Evolutionary conservation across 1,139 yeast genomes (phyloP), one percentile per base, ranked within the genome.

Genomic region (Pichia sp.): DNA sequence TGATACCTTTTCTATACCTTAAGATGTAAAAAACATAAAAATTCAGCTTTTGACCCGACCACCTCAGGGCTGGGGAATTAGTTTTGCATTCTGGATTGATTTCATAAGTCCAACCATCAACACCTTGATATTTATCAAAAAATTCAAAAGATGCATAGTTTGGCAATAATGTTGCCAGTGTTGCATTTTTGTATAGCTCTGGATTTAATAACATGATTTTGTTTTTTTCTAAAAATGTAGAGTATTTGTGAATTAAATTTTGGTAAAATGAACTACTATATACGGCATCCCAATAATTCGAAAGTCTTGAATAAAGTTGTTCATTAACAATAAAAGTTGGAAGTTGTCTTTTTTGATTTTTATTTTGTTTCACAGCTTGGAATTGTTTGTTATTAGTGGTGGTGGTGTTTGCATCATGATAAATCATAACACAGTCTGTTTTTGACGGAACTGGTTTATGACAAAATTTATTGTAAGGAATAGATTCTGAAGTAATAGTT

Each of bases 11-110:
- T 24, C 50, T 51, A 38, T 49, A 52, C 40, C 64, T 51, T 18
- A 53, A 50, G 7, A 61, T 58, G 20, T 51, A 40, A 1, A 64
- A 61, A 29, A 59, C 61, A 46, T 61, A 61, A 40, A 52, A 59
- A 43, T 59, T 59, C 25, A 50, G 56, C 7, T 47, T 47, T 20
- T 54, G 48, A 15, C 48, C 49, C 13, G 52, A 45, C 51, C 56
- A 51, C 26, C 63, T 47, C 36, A 56, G 44, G 1, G 61, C 59
- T 12, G 57, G 52, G 7, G 2, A 18, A 11, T 40, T 36, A 13
- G 23, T 3, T 2, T 25, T 18, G n/a, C 49, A 50, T 4, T 32
- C 29, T 7, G 22, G 7, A 35, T 48, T 52, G 8, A 9, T 16
- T 13, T 38, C 39, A 37, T 53, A 53, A 13, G 23, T 29, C 49